Base-by-base conservation (phyloP, 352 stramenopile genomes). In the Phytopythium mirpurense region DNA sequence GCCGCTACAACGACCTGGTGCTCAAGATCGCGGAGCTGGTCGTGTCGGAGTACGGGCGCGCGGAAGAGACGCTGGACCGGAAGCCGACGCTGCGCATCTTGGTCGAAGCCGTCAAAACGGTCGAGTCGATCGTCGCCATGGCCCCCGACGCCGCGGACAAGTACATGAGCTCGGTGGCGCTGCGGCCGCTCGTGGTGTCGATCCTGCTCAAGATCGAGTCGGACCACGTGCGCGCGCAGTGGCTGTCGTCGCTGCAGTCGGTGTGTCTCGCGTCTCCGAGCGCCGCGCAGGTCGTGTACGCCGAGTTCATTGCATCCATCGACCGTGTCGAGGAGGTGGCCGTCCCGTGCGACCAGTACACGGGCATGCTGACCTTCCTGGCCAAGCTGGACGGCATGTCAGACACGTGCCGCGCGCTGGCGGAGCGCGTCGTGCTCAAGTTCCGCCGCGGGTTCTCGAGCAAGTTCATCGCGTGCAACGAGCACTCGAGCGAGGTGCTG, bases 151-250 rank as follows among this genome's bases (percentile, higher is more conserved):
- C 80, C 38, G 79, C 78, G 10, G 66, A 75, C 45, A 84, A 80
- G 49, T 93, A 87, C 54, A 68, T 93, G 34, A 76, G 67, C 45
- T 80, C 59, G 29, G 29, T 65, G 36, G 57, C 69, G 50, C 61
- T 72, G 44, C 76, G 61, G 18, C 43, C 56, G 27, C 67, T 87
- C 26, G 72, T 89, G 52, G 68, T 71, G 11, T 64, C 71, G 37
- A 75, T 91, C 50, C 71, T 91, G 14, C 70, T 79, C 35, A 74
- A 78, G 38, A 86, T 72, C 40, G 60, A 75, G 14, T 86, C 78
- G 26, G 78, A 93, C 29, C 78, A 86, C 68, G 80, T 93, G 23
- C 85, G 85, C 8, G 79, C 86, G n/a, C 81, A 93, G 53, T 95
- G 83, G 85, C 56, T 90, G 4, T 80, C 74, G n/a, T 90, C 79